Base-by-base conservation (phyloP, 257 asterid genomes). In the Echium plantagineum region DNA sequence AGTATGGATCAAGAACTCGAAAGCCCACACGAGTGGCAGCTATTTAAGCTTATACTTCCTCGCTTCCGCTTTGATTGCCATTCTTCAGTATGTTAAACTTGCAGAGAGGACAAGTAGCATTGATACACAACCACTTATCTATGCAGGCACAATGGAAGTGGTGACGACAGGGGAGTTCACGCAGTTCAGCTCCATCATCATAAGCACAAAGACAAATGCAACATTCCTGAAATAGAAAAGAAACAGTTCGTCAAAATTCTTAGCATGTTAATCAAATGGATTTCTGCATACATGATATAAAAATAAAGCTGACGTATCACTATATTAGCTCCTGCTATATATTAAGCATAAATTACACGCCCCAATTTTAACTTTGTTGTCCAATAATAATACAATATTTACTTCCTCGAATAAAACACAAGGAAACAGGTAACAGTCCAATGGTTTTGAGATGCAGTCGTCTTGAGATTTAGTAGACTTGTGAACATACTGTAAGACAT, bases 31-130 rank as follows among this genome's bases (percentile, higher is more conserved):
- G 55, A n/a, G 59, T 57, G 15, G 20, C 51, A 55, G 17, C 51
- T 46, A 46, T 22, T 53, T 58, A 32, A 15, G 19, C 21, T 73
- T 69, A 93, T 59, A 73, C 97, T 66, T 86, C 97, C 68, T 81
- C 98, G 19, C 86, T 70, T 17, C 93, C 85, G 21, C 81, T 77
- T 57, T 61, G 94, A 58, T 64, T 78, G 28, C 94, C 84, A 20
- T 66, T 79, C 77, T 93, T 93, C 60, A 93, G 83, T 66, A 93
- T 89, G 57, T 93, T 84, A 80, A 78, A 80, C 78, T 93, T 93
- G 94, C 98, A 93, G 32, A 93, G 89, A 57, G 98, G 97, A 28
- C 98, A 93, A 28, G 94, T 93, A 52, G 98, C 97, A 10, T 88
- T 88, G 61, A 89, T 85, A 76, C 78, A 94, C 71, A 93, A 55